Conservation (phyloP, 139 green algal species). For the Chlamydomonas asymmetrica region DNA sequence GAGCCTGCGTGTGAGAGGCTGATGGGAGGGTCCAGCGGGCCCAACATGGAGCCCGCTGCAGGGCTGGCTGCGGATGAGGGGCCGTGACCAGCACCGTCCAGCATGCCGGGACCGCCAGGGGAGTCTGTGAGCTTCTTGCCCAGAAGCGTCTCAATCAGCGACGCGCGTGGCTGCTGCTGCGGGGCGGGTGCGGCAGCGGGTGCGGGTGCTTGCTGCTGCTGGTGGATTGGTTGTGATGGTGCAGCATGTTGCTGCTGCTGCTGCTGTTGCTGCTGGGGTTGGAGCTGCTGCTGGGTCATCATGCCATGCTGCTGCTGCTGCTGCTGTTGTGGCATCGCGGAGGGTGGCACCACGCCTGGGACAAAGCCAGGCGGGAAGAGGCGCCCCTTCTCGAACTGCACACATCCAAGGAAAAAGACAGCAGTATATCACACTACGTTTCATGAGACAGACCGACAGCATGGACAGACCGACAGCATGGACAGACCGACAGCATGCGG, state of each 20-base stretch:
- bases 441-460: no score
- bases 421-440: no score
- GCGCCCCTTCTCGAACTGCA: no score
- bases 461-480: no score
- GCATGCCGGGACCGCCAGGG: not conserved
- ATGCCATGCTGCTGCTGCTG: no score
- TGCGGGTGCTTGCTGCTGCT: conserved; percentile 1
- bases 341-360: no score
- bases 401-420: no score
- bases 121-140: conserved; percentile 3
- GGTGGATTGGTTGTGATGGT: not conserved
- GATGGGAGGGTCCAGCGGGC: conserved; percentile 17
- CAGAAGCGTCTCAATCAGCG: conserved; percentile 22
- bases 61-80: not conserved
- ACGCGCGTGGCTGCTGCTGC: conserved; percentile 15
- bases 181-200: not conserved
- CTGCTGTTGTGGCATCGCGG: no score
- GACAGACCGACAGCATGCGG: no score
- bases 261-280: not conserved
- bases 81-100: not conserved
- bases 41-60: no score
- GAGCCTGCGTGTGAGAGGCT: conserved; percentile 2
- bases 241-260: not conserved
- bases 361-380: no score
- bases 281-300: no score